Base-by-base conservation (phyloP, 805 yeast genomes). In the Maudiozyma barnettii region DNA sequence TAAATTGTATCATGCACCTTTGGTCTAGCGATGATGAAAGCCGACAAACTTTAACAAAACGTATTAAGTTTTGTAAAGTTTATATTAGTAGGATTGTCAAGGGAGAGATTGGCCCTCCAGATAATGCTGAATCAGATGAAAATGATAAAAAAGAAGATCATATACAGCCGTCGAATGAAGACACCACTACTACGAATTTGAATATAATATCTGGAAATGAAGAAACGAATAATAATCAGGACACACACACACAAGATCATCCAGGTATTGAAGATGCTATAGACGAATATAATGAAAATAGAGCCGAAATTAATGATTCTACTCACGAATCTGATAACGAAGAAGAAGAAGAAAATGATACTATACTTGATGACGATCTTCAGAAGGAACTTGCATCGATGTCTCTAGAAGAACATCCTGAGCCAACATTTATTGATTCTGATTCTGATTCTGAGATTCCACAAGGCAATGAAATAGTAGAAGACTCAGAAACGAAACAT, bases 11-110 rank as follows among this genome's bases (percentile, higher is more conserved):
- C 16, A 22, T 55, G 22, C 55, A 53, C 36, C 45, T 59, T 8
- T 61, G 68, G 66, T 18, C 41, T 13, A 52, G 53, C n/a, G 30
- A 46, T 1, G 37, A 42, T 22, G 43, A 38, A n/a, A 49, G 46
- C 1, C 39, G 31, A n/a, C 51, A 42, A 1, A 42, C 51, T 2
- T 45, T 60, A 13, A 54, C 50, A 39, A 60, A 57, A 33, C 50
- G 58, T 30, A 51, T 54, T 16, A 64, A 64, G 45, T 53, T 51
- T 41, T 58, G 65, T 49, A 64, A 64, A 43, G 31, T 60, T 10
- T 61, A 58, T 40, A 41, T 64, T 40, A 56, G 53, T 19, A 55
- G 56, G 35, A 36, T 61, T 20, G 55, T 54, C 4, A 58, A 56
- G 45, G 63, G 61, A 14, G 59, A 61, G 26, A 44, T 62, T 10